Evolutionary conservation across 1,139 yeast species (phyloP), one percentile per base, ranked within the genome.

Genomic region (Geotrichum restrictum): DNA sequence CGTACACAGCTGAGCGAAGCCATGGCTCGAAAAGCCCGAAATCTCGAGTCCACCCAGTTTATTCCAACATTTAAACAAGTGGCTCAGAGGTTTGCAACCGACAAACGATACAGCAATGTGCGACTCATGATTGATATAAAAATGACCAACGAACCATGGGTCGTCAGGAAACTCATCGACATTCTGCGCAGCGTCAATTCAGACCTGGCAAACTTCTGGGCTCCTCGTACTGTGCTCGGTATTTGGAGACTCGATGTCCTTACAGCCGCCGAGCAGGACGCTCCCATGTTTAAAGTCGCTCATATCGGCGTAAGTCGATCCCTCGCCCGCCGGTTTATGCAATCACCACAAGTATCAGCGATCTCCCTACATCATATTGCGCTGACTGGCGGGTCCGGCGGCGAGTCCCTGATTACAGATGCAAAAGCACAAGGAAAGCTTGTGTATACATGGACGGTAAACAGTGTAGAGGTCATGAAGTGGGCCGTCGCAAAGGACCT

Each of bases 391-490:
- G 48, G 50, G 6, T 27, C 37, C 16, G 74, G 73, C 13, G 81
- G 79, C 42, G 64, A 67, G 19, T 56, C 62, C 1, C 58, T 73
- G 16, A 61, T 74, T 50, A 56, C 66, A 0, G 71, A 72, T 3
- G 68, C 76, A 19, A 60, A 74, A 19, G 55, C 70, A 3, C 73
- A 79, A 45, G 72, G 77, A 51, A 67, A 85, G 52, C 74, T 77
- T 48, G 71, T 88, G 14, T 88, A 81, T 68, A 71, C 86, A 19
- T 91, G 98, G 98, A 91, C 98, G 0, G 76, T 88, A 43, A 91
- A 91, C 66, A 62, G 69, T 19, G 65, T 66, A 10, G 61, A 63
- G 22, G 70, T 70, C 40, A 72, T 77, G 73, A 64, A 72, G 48
- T 74, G 77, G 70, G 70, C 74, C 14, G 73, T 70, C 43, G 69